Percentiles rank a stretch among this genome's conserved stretches.
Evolutionary conservation across 2,329 filamentous ascomycete species (phyloP).

Genomic region (Epichloe sylvatica): DNA sequence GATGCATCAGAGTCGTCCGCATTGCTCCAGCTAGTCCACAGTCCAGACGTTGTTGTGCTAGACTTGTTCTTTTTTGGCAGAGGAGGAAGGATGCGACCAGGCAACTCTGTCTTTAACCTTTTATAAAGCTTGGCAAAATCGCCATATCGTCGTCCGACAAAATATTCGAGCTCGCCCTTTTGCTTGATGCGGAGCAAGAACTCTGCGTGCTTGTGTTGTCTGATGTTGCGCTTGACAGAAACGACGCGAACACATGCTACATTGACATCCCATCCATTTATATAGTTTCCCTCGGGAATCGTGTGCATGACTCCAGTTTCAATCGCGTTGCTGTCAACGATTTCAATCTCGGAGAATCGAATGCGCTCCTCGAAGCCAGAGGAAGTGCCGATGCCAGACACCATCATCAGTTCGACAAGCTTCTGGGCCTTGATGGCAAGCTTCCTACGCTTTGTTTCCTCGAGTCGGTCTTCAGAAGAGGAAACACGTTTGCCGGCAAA

Average conservation of each 20-base stretch:
- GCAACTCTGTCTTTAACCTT: conserved; percentile 67
- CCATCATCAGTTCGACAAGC: conserved; percentile 98
- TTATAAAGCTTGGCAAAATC: conserved; percentile 75
- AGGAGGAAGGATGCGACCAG: conserved; percentile 76
- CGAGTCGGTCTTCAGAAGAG: conserved; percentile 85
- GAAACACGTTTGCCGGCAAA: conserved; percentile 97
- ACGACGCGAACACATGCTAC: conserved; percentile 76
- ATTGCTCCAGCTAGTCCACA: conserved; percentile 37
- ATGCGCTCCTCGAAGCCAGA: conserved; percentile 97
- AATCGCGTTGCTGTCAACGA: conserved; percentile 85
- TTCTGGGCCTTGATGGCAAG: conserved; percentile 88
- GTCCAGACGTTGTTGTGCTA: conserved; percentile 48
- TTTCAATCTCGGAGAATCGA: conserved; percentile 90
- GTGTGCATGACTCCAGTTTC: conserved; percentile 80
- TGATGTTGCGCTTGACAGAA: conserved; percentile 69
- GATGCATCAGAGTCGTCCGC: conserved; percentile 60
- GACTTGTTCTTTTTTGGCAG: conserved; percentile 87
- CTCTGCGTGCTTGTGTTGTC: conserved; percentile 86
- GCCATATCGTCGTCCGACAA: conserved; percentile 74
- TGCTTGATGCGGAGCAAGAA: conserved; percentile 79
- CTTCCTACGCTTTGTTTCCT: conserved; percentile 91
- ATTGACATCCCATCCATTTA: conserved; percentile 96
- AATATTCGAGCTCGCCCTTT: conserved; percentile 57
- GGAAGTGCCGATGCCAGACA: conserved; percentile 87
- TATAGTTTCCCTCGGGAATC: conserved; percentile 70